phyloP scores from a whole-genome alignment of 768 basidiomycete species.

The Flagelloscypha sp. region DNA sequence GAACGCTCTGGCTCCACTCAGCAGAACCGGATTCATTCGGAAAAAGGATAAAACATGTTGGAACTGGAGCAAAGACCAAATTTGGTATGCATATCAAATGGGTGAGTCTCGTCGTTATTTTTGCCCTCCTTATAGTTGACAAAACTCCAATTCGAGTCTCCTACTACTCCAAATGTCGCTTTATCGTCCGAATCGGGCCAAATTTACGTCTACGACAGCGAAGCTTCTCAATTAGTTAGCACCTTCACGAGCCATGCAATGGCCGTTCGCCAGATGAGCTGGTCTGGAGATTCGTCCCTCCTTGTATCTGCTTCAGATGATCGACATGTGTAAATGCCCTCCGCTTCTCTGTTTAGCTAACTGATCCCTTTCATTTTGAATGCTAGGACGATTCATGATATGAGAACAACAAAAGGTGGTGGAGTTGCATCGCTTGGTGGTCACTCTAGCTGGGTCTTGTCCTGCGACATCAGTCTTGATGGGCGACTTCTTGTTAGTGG shows the following conservation, averaged over 20 bases:
- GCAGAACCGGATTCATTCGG: constrained; percentile 48
- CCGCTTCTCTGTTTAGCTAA: constrained; percentile 4
- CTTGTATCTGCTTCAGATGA: neutral
- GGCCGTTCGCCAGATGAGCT: constrained; percentile 78
- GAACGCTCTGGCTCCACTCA: constrained; percentile 68
- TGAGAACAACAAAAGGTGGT: constrained; percentile 60
- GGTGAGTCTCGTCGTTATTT: no score
- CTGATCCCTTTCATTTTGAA: constrained; percentile 44
- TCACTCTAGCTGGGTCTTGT: constrained; percentile 88
- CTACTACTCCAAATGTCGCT: constrained; percentile 54
- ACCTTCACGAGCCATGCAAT: constrained; percentile 87
- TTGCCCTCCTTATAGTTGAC: no score
- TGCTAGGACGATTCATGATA: constrained; percentile 95
- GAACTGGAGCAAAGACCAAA: no score
- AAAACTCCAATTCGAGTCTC: constrained; percentile 61
- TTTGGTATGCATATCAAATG: no score
- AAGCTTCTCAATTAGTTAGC: constrained; percentile 51
- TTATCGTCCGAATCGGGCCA: constrained; percentile 83
- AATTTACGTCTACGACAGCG: constrained; percentile 78
- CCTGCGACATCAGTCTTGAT: constrained; percentile 75
- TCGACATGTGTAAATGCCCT: neutral
- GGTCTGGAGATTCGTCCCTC: constrained; percentile 61
- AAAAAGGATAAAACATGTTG: no score
- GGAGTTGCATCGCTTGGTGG: constrained; percentile 82
- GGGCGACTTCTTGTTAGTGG: constrained; percentile 73